phyloP scores from a whole-genome alignment of 192 early-diverging fungal species.

The Pilobolus umbonatus region DNA sequence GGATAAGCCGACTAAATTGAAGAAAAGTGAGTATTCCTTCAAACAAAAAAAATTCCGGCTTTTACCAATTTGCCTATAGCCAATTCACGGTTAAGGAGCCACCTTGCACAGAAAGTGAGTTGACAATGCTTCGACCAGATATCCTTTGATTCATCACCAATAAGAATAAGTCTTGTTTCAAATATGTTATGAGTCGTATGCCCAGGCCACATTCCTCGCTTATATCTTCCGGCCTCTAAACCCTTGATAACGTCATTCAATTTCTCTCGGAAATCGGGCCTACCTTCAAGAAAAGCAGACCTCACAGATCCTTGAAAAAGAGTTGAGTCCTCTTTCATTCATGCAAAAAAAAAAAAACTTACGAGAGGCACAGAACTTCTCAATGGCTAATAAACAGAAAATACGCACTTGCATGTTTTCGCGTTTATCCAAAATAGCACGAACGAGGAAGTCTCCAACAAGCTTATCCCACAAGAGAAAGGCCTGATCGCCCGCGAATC shows the following conservation, averaged over 20 bases:
- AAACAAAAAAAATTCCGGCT: background rate
- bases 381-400: constrained; percentile 50
- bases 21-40: too few species aligned
- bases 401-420: constrained; percentile 42
- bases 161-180: too few species aligned
- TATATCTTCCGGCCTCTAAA: too few species aligned
- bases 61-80: constrained; percentile 23
- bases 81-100: constrained; percentile 49
- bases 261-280: too few species aligned
- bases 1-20: background rate
- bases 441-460: constrained; percentile 42
- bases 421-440: constrained; percentile 32
- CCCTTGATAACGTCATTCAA: too few species aligned
- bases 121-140: constrained; percentile 31
- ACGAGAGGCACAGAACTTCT: too few species aligned
- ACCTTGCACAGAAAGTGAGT: constrained; percentile 46
- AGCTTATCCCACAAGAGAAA: constrained; percentile 39
- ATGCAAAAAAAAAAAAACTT: too few species aligned
- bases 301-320: constrained; percentile 14
- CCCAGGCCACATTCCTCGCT: too few species aligned
- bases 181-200: too few species aligned
- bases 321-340: background rate
- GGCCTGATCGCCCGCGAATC: constrained; percentile 50
- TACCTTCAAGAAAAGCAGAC: constrained; percentile 7
- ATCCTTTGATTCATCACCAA: too few species aligned